Base-by-base conservation (phyloP, 345 rosid species). In the Clarkia xantiana region DNA sequence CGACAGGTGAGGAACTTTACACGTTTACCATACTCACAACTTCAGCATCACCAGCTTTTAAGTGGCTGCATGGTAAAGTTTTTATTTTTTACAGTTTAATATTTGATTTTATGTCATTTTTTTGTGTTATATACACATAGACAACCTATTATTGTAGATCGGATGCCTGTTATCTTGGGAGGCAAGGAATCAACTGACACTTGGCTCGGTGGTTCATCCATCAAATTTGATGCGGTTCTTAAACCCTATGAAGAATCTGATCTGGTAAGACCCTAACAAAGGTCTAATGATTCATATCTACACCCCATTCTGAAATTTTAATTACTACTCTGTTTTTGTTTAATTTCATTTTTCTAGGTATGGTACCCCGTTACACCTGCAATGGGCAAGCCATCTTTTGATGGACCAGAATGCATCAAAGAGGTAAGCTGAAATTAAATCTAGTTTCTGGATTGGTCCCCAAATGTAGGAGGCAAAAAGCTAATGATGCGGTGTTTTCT, bases 81-180 rank as follows among this genome's bases (percentile, higher is more conserved):
- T 29, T 29, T 29, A 1, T 29, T 10, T 29, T 29, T 29, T 29
- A 29, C 36, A 29, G 25, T 29, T 29, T 29, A 7, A 29, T 29
- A 7, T 29, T 29, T 29, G 5, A 29, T 3, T n/a, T n/a, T n/a
- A n/a, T n/a, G n/a, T n/a, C n/a, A n/a, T n/a, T n/a, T n/a, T n/a
- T n/a, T n/a, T n/a, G n/a, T n/a, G n/a, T n/a, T n/a, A n/a, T n/a
- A n/a, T n/a, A n/a, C 20, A 45, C 23, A 9, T 29, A 5, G 8
- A 29, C 1, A 29, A 29, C 9, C 42, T 52, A 18, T 45, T 34
- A 44, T 40, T 50, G 43, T 45, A 86, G 96, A 86, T 61, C 72
- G 97, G 76, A 90, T 90, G 93, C 97, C 96, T 17, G 83, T 86
- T 41, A 81, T 90, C 61, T 67, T 90, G 47, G 81, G 83, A 29